Conservation (phyloP, 768 basidiomycete genomes). For the Suillus variegatus region DNA sequence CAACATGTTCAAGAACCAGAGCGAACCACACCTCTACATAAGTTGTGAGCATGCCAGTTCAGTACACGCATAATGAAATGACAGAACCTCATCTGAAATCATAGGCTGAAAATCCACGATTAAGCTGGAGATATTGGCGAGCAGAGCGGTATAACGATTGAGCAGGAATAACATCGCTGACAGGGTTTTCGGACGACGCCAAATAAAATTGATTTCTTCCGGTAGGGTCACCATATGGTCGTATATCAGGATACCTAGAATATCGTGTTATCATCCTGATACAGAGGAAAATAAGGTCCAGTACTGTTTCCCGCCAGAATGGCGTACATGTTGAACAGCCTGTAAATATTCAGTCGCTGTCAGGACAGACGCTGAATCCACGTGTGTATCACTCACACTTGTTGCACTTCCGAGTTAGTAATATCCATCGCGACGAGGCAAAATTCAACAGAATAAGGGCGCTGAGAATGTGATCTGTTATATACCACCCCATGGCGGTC, state of each 20-base stretch:
- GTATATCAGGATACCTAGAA: conserved; percentile 30
- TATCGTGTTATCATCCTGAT: not conserved
- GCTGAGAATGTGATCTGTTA: not conserved
- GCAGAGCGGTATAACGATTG: conserved; percentile 50
- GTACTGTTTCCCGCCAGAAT: conserved; percentile 6
- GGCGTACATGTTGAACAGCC: conserved; percentile 2
- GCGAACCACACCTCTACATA: conserved; percentile 9
- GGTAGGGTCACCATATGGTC: conserved; percentile 32
- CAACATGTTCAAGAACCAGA: not conserved
- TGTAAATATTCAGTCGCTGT: not conserved
- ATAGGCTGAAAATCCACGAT: conserved; percentile 25
- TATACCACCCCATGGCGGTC: not conserved
- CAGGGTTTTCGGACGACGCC: conserved; percentile 40
- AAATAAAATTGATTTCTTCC: conserved; percentile 45
- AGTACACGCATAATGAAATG: not conserved
- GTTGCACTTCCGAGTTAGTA: conserved; percentile 5
- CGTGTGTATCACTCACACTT: not conserved
- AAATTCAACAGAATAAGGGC: not conserved
- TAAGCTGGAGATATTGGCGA: conserved; percentile 38
- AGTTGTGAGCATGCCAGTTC: not conserved
- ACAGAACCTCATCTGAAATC: conserved; percentile 9
- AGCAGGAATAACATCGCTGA: conserved; percentile 48
- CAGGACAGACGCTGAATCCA: not conserved
- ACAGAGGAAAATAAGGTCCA: not conserved
- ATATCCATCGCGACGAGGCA: not conserved